These are phyloP conservation scores for Verticillium nonalfalfae DNA, from an alignment of 2,329 filamentous ascomycete genomes.

Conservation along the genomic window DNA sequence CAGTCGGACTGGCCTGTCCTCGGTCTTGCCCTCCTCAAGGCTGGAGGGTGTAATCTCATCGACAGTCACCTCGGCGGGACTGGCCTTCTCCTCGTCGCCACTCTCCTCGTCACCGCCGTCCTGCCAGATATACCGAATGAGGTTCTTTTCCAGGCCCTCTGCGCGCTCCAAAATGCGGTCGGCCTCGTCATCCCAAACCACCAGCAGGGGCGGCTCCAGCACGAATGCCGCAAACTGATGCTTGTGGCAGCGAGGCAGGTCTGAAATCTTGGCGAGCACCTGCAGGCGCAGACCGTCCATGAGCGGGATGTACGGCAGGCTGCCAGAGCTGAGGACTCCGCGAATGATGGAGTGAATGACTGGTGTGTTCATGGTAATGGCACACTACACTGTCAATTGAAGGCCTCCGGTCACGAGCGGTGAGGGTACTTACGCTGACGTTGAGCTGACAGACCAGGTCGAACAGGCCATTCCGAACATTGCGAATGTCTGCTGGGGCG, in stretches of 20 bases:
- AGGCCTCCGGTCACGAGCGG: not conserved
- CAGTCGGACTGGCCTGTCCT: conserved; percentile 43
- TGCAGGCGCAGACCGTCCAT: conserved; percentile 53
- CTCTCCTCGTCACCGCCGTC: conserved; percentile 28
- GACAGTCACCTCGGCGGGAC: conserved; percentile 22
- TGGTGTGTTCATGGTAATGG: conserved; percentile 61
- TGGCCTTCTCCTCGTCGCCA: conserved; percentile 32
- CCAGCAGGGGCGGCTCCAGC: conserved; percentile 47
- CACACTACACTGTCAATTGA: conserved; percentile 36
- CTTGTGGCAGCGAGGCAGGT: conserved; percentile 53
- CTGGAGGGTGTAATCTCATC: conserved; percentile 35
- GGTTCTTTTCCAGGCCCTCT: conserved; percentile 40
- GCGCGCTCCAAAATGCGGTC: conserved; percentile 46
- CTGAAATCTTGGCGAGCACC: conserved; percentile 50
- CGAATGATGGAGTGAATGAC: conserved; percentile 55
- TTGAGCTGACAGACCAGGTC: conserved; percentile 35
- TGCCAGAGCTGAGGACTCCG: conserved; percentile 31
- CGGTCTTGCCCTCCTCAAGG: conserved; percentile 30
- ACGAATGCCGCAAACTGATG: conserved; percentile 63
- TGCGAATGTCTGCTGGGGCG: conserved; percentile 17
- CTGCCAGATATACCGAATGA: conserved; percentile 55
- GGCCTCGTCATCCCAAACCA: conserved; percentile 60
- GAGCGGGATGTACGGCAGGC: conserved; percentile 49
- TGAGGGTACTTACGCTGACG: conserved; percentile 38
- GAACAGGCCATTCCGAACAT: conserved; percentile 40